These are phyloP conservation scores for Colletotrichum truncatum DNA, from an alignment of 2,329 filamentous ascomycete species.

Conservation along the genomic window DNA sequence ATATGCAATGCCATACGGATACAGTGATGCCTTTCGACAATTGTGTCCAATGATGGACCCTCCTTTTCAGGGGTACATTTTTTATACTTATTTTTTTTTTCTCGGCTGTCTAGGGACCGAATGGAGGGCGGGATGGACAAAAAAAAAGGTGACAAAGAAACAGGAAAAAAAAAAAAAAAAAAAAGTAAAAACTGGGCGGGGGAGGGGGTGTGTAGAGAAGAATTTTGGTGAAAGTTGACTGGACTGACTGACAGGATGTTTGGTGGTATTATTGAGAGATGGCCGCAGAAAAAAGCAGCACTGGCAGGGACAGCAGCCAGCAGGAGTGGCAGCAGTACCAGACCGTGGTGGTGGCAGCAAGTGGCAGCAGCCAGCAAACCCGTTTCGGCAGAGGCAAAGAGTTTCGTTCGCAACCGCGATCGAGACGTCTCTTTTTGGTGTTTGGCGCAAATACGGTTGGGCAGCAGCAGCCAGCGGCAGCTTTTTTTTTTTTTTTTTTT, in stretches of 20 bases:
- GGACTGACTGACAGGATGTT: constrained; percentile 10
- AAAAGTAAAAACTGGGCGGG: constrained; percentile 3
- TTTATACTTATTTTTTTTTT: neutral
- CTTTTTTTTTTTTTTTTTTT: neutral
- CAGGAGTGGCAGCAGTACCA: neutral
- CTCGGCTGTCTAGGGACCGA: constrained; percentile 15
- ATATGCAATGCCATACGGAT: constrained; percentile 28
- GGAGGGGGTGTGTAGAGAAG: constrained; percentile 4
- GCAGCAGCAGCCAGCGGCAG: constrained; percentile 27
- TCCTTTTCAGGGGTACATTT: constrained; percentile 17
- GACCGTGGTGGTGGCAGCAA: constrained; percentile 3
- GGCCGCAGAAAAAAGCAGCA: constrained; percentile 14
- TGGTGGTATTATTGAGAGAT: constrained; percentile 21
- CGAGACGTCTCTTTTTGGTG: constrained; percentile 28
- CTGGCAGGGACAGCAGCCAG: neutral
- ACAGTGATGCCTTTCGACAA: constrained; percentile 18
- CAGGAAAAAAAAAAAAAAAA: neutral
- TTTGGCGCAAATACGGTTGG: constrained; percentile 21
- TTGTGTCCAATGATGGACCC: constrained; percentile 23
- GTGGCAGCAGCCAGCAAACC: constrained; percentile 16
- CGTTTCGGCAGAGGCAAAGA: constrained; percentile 18
- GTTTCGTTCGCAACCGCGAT: constrained; percentile 29
- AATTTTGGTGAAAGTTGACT: constrained; percentile 4
- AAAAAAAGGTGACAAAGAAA: neutral
- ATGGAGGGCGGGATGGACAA: constrained; percentile 16